Percentiles rank a stretch among this genome's conserved stretches.
Evolutionary conservation across 306 rosid species (phyloP).

Genomic region (Notholithocarpus densiflorus): DNA sequence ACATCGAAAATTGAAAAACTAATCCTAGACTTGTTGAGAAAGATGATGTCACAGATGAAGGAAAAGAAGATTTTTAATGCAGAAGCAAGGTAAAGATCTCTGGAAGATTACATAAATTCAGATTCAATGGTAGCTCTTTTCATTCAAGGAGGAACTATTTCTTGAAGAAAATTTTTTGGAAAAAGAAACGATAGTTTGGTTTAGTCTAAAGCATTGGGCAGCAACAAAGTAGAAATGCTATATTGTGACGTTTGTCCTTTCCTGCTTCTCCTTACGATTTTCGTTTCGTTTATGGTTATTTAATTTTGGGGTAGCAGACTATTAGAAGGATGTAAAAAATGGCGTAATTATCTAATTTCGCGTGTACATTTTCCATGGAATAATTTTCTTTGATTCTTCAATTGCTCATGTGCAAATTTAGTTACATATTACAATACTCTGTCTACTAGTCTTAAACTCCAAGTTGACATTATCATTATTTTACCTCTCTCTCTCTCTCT

Average conservation of each 20-base stretch:
- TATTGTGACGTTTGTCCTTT: too few relatives aligned
- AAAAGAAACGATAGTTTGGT: not conserved
- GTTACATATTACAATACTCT: too few relatives aligned
- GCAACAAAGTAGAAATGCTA: too few relatives aligned
- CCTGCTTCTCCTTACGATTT: too few relatives aligned
- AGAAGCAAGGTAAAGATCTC: conserved; percentile 64
- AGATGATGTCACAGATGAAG: conserved; percentile 67
- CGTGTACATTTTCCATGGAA: not conserved
- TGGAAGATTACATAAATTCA: conserved; percentile 80
- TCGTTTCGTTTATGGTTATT: too few relatives aligned
- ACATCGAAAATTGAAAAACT: conserved; percentile 46
- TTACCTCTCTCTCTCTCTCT: too few relatives aligned
- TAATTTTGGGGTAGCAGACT: not conserved
- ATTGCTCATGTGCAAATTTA: not conserved
- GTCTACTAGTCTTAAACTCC: too few relatives aligned
- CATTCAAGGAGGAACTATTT: conserved; percentile 72
- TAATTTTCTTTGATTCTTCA: not conserved
- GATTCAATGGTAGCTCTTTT: conserved; percentile 84
- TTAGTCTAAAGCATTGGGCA: too few relatives aligned
- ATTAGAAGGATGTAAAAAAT: not conserved
- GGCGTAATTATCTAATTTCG: not conserved
- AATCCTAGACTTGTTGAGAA: conserved; percentile 62
- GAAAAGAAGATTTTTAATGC: conserved; percentile 50
- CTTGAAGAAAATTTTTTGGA: conserved; percentile 34
- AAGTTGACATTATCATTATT: too few relatives aligned